A percentile compares a stretch with the other conserved stretches of the same genome.
Evolutionary conservation across 2,329 filamentous ascomycete genomes (phyloP).

Genomic region (Fusarium miscanthi): DNA sequence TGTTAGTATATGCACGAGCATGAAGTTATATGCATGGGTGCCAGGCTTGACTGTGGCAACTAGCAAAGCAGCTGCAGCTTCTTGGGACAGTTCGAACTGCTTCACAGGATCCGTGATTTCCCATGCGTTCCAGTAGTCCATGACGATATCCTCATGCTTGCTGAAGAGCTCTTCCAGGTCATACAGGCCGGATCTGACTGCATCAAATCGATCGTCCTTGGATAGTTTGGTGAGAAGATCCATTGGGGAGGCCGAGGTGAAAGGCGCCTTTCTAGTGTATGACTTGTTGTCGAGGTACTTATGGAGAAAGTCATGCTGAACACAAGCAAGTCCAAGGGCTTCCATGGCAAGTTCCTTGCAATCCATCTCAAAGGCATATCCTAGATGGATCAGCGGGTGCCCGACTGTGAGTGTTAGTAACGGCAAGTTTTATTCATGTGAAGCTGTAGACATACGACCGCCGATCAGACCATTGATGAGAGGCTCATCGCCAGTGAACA

Average conservation of each 20-base stretch:
- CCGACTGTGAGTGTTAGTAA: constrained; percentile 68
- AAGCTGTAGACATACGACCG: constrained; percentile 69
- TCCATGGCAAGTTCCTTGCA: constrained; percentile 90
- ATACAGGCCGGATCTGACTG: constrained; percentile 63
- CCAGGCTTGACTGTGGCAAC: constrained; percentile 68
- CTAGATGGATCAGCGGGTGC: constrained; percentile 92
- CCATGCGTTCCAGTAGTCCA: constrained; percentile 96
- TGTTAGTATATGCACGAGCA: constrained; percentile 83
- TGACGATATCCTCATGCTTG: constrained; percentile 73
- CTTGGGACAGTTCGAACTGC: constrained; percentile 79
- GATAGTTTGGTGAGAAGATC: constrained; percentile 78
- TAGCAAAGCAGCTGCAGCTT: constrained; percentile 69
- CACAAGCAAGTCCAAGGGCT: constrained; percentile 76
- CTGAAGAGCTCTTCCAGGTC: constrained; percentile 77
- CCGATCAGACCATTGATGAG: constrained; percentile 83
- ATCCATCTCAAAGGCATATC: constrained; percentile 91
- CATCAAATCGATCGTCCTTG: constrained; percentile 76
- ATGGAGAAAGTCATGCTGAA: constrained; percentile 69
- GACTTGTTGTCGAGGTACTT: constrained; percentile 77
- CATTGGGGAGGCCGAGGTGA: constrained; percentile 70
- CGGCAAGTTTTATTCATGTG: background rate
- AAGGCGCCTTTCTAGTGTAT: constrained; percentile 73
- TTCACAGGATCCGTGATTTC: constrained; percentile 73
- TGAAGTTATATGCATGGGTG: constrained; percentile 81
- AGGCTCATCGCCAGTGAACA: constrained; percentile 80